Conservation (phyloP, 495 filamentous ascomycete genomes). For the Penicillium bialowiezense region DNA sequence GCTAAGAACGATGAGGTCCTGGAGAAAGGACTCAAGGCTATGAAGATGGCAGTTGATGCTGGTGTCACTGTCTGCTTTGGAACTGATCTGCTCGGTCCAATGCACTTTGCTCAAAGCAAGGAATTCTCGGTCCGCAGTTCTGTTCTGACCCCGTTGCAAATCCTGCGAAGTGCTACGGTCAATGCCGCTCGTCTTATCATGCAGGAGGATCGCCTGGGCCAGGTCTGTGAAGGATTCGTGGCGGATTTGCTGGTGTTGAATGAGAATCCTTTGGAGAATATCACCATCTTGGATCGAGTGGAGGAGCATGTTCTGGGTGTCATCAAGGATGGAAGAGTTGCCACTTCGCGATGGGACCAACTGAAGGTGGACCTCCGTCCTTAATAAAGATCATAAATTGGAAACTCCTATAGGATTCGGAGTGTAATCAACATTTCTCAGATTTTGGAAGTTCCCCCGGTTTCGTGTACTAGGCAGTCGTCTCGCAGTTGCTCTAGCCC, state of each 20-base stretch:
- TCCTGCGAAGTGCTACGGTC: conserved; percentile 50
- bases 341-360: conserved; percentile 1
- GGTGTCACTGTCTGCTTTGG: conserved; percentile 54
- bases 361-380: neutral
- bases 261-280: conserved; percentile 49
- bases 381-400: neutral
- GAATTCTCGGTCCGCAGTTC: conserved; percentile 47
- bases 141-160: conserved; percentile 37
- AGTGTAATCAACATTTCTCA: too few relatives aligned
- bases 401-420: too few relatives aligned
- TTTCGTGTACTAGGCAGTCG: too few relatives aligned
- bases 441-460: too few relatives aligned
- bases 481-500: too few relatives aligned
- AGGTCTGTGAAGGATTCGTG: conserved; percentile 35
- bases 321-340: conserved; percentile 47
- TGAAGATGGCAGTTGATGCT: conserved; percentile 44
- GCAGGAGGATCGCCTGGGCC: conserved; percentile 39
- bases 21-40: conserved; percentile 36
- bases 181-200: conserved; percentile 45
- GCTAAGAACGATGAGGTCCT: conserved; percentile 50
- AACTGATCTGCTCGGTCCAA: conserved; percentile 50
- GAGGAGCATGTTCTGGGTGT: conserved; percentile 43
- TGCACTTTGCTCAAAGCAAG: conserved; percentile 44
- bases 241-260: conserved; percentile 44
- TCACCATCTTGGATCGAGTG: conserved; percentile 43